Percentiles rank a stretch among this genome's conserved stretches.
Conservation (phyloP, 2,329 filamentous ascomycete species). For the Colletotrichum cordylinicola region DNA sequence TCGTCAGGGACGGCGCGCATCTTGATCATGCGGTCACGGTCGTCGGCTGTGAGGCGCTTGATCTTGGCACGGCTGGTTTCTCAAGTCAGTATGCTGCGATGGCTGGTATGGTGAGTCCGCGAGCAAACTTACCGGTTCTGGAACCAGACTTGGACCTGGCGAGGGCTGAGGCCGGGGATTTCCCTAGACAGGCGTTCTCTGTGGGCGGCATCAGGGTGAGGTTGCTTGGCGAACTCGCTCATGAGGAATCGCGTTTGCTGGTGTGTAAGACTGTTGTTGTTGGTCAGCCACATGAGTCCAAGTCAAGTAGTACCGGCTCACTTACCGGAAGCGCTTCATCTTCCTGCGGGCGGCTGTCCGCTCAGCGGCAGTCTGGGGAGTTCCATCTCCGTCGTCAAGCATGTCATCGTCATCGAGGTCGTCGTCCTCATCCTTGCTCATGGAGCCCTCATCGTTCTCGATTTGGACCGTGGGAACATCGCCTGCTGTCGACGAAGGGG, state of each 20-base stretch:
- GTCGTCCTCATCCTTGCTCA: slow-evolving; percentile 54
- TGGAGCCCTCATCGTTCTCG: slow-evolving; percentile 38
- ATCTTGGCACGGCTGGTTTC: slow-evolving; percentile 68
- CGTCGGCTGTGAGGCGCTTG: slow-evolving; percentile 73
- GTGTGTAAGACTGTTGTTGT: slow-evolving; percentile 75
- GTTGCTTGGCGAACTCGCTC: slow-evolving; percentile 95
- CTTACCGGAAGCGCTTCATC: slow-evolving; percentile 82
- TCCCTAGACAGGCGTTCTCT: slow-evolving; percentile 85
- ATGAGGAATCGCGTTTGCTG: slow-evolving; percentile 97
- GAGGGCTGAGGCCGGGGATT: slow-evolving; percentile 88
- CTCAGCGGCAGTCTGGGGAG: slow-evolving; percentile 61
- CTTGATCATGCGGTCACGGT: slow-evolving; percentile 74
- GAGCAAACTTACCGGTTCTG: slow-evolving; percentile 79
- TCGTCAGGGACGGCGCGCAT: slow-evolving; percentile 75
- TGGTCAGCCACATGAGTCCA: neutral
- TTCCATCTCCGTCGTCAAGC: slow-evolving; percentile 54
- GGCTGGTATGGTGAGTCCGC: neutral
- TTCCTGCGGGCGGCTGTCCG: slow-evolving; percentile 64
- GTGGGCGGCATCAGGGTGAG: slow-evolving; percentile 91
- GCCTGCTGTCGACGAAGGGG: slow-evolving; percentile 37
- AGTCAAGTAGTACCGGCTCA: slow-evolving; percentile 4
- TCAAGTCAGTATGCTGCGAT: slow-evolving; percentile 18
- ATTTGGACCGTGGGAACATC: slow-evolving; percentile 37
- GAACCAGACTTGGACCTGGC: slow-evolving; percentile 98
- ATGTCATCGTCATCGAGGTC: slow-evolving; percentile 65